Percentiles rank a stretch among this genome's conserved stretches.
These are phyloP conservation scores for Candida maris DNA, from an alignment of 805 yeast genomes.

Conservation along the genomic window DNA sequence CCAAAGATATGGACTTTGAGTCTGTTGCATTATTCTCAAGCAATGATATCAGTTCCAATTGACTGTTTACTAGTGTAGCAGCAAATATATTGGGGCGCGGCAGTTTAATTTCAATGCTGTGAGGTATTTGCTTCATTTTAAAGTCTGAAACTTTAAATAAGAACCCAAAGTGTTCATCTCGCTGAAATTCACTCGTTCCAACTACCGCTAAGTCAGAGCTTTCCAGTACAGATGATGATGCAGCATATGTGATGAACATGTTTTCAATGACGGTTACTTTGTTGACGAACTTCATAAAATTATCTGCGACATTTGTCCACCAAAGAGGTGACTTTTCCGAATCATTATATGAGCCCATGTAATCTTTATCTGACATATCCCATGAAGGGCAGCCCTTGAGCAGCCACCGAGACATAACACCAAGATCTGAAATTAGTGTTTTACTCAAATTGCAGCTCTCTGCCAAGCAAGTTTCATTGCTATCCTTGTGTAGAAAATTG, in stretches of 20 bases:
- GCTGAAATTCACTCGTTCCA: constrained; percentile 1
- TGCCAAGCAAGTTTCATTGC: constrained; percentile 38
- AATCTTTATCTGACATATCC: constrained; percentile 18
- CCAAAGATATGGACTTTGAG: constrained; percentile 31
- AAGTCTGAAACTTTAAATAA: constrained; percentile 28
- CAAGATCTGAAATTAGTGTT: constrained; percentile 36
- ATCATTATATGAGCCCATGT: constrained; percentile 31
- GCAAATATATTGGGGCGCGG: constrained; percentile 37
- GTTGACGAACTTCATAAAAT: constrained; percentile 34
- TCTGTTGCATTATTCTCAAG: constrained; percentile 23
- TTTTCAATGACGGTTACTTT: constrained; percentile 29
- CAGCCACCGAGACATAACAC: constrained; percentile 35
- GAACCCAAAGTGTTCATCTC: constrained; percentile 45
- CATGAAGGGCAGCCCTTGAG: constrained; percentile 39
- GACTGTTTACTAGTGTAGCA: constrained; percentile 31
- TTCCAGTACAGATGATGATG: constrained; percentile 20
- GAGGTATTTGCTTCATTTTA: background rate
- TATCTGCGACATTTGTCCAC: constrained; percentile 41
- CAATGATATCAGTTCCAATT: constrained; percentile 20
- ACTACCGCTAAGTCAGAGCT: background rate
- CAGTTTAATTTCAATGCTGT: constrained; percentile 10
- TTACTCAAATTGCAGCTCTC: constrained; percentile 44
- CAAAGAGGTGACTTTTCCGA: constrained; percentile 30
- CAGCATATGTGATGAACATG: constrained; percentile 33
- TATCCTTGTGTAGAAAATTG: constrained; percentile 42